These are phyloP conservation scores for Clathrospora elynae DNA, from an alignment of 2,329 filamentous ascomycete species.

Conservation along the genomic window DNA sequence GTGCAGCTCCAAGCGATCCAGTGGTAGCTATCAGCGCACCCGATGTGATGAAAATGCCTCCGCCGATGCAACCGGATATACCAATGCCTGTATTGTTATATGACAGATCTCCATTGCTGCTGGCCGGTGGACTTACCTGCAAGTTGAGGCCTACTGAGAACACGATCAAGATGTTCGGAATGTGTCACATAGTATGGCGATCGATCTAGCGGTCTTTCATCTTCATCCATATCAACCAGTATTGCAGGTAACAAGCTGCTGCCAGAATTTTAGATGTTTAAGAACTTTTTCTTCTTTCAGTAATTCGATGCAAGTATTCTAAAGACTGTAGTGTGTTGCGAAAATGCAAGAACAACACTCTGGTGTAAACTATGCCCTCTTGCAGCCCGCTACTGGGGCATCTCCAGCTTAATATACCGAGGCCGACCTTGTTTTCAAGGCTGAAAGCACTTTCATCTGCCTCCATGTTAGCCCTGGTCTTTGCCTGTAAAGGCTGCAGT, in stretches of 20 bases:
- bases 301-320: not conserved
- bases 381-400: not conserved
- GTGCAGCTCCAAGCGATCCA: conserved; percentile 27
- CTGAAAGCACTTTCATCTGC: conserved; percentile 3
- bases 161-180: conserved; percentile 28
- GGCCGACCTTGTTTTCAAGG: not conserved
- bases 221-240: conserved; percentile 7
- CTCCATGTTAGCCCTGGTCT: not conserved
- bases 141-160: conserved; percentile 27
- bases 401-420: conserved; percentile 1
- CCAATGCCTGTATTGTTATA: conserved; percentile 23
- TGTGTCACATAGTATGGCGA: conserved; percentile 25
- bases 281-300: too few relatives aligned
- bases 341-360: not conserved
- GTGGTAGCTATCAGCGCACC: conserved; percentile 25
- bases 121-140: conserved; percentile 16
- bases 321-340: not conserved
- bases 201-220: conserved; percentile 23
- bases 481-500: conserved; percentile 2
- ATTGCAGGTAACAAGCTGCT: not conserved
- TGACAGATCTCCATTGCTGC: not conserved
- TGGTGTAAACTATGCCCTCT: not conserved
- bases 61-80: conserved; percentile 30
- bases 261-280: too few relatives aligned
- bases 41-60: conserved; percentile 26